Conservation (phyloP, 2,329 filamentous ascomycete species). For the Acrodontium crateriforme region DNA sequence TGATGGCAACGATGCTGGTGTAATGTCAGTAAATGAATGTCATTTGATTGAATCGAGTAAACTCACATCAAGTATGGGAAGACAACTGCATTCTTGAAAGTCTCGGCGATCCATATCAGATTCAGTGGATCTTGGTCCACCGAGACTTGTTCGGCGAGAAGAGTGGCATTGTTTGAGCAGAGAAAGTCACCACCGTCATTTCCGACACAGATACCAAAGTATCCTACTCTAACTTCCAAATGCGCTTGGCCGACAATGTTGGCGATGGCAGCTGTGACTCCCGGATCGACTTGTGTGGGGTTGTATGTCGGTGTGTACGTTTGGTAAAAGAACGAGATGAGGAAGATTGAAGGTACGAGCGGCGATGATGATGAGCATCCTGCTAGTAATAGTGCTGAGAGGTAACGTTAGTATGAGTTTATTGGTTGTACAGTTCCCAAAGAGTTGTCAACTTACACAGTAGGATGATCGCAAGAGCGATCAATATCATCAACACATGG, state of each 20-base stretch:
- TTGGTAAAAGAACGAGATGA: constrained; percentile 95
- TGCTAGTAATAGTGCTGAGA: constrained; percentile 70
- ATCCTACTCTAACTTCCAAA: constrained; percentile 84
- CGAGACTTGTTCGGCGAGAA: constrained; percentile 74
- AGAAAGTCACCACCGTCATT: constrained; percentile 81
- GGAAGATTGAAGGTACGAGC: constrained; percentile 87
- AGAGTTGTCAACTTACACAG: constrained; percentile 53
- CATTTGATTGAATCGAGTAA: constrained; percentile 3
- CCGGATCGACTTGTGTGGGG: constrained; percentile 81
- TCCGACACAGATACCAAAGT: constrained; percentile 95
- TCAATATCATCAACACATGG: constrained; percentile 94
- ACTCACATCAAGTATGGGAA: constrained; percentile 89
- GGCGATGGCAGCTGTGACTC: constrained; percentile 67
- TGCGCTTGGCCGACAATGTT: constrained; percentile 79
- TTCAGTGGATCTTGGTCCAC: constrained; percentile 94
- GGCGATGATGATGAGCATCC: constrained; percentile 96
- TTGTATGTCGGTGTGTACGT: constrained; percentile 69
- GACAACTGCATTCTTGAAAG: constrained; percentile 97
- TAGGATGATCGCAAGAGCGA: constrained; percentile 84
- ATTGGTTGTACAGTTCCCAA: background rate
- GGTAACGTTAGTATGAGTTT: constrained; percentile 6
- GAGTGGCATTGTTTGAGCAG: constrained; percentile 93
- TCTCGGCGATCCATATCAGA: constrained; percentile 88
- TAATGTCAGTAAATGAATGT: constrained; percentile 6
- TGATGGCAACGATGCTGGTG: constrained; percentile 74